Conservation (phyloP, 2,329 filamentous ascomycete genomes). For the Emydomyces testavorans region DNA sequence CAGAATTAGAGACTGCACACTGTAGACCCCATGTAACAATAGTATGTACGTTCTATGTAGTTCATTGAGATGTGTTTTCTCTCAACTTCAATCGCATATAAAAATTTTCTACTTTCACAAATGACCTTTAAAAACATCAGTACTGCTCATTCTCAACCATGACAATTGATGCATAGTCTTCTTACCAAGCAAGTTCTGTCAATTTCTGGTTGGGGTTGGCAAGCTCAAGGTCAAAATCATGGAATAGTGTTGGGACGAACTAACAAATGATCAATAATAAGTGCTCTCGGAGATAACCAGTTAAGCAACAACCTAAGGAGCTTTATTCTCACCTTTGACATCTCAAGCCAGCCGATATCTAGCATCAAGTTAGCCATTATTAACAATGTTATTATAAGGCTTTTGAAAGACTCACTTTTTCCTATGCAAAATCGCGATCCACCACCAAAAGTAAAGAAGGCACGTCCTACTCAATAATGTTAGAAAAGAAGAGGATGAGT, state of each 20-base stretch:
- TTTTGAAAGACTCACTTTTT: neutral
- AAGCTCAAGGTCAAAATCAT: neutral
- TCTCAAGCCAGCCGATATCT: constrained; percentile 1
- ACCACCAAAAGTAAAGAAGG: neutral
- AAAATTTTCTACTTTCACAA: constrained; percentile 1
- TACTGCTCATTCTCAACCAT: neutral
- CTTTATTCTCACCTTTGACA: constrained; percentile 1
- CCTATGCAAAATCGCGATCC: constrained; percentile 3
- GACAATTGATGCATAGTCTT: neutral
- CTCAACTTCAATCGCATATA: neutral
- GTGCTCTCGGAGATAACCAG: neutral
- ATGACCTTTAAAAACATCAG: neutral
- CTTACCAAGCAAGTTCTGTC: constrained; percentile 1
- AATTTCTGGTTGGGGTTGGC: neutral
- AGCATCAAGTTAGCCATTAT: neutral
- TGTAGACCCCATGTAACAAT: no score
- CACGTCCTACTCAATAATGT: neutral
- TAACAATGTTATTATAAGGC: neutral
- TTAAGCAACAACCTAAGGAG: neutral
- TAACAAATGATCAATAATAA: neutral
- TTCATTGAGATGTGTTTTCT: neutral
- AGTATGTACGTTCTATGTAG: no score
- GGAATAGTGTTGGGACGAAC: neutral
- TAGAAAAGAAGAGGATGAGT: neutral
- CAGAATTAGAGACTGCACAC: no score